These are phyloP conservation scores for Lodderomyces theae DNA, from an alignment of 1,139 yeast genomes.

Conservation along the genomic window DNA sequence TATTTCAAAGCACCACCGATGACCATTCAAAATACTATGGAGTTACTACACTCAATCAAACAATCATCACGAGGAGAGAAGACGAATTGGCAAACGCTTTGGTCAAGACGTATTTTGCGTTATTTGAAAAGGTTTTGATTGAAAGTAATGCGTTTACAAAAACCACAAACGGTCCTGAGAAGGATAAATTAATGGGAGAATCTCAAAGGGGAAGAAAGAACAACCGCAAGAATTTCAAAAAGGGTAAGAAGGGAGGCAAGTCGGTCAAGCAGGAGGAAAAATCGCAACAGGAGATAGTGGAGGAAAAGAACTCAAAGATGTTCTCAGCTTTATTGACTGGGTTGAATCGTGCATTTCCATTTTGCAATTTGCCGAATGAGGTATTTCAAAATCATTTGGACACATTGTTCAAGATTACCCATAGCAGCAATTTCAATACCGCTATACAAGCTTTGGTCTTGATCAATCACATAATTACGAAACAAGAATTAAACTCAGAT, in stretches of 20 bases:
- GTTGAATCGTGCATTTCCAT: constrained; percentile 94
- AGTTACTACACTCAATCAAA: constrained; percentile 84
- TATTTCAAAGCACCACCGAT: constrained; percentile 69
- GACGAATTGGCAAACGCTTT: constrained; percentile 75
- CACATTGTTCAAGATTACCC: constrained; percentile 85
- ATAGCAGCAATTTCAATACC: constrained; percentile 91
- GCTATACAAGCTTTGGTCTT: constrained; percentile 88
- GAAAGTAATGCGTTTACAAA: constrained; percentile 55
- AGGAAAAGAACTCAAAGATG: constrained; percentile 80
- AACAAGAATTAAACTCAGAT: constrained; percentile 59
- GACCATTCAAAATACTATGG: constrained; percentile 89
- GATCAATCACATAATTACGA: constrained; percentile 68
- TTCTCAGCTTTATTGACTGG: constrained; percentile 94
- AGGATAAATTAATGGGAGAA: constrained; percentile 37
- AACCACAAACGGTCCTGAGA: constrained; percentile 17
- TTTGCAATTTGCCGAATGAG: constrained; percentile 70
- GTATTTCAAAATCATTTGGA: constrained; percentile 77
- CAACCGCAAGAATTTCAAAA: constrained; percentile 47
- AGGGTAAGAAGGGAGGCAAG: constrained; percentile 75
- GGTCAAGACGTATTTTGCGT: constrained; percentile 78
- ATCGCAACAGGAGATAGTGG: constrained; percentile 67
- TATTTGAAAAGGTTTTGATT: constrained; percentile 78
- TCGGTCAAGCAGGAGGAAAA: constrained; percentile 65
- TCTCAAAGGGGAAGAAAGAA: constrained; percentile 53
- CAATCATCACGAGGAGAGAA: constrained; percentile 78